A percentile compares a stretch with the other conserved stretches of the same genome.
These are phyloP conservation scores for Gnomoniopsis sp. DNA, from an alignment of 2,329 filamentous ascomycete genomes.

Conservation along the genomic window DNA sequence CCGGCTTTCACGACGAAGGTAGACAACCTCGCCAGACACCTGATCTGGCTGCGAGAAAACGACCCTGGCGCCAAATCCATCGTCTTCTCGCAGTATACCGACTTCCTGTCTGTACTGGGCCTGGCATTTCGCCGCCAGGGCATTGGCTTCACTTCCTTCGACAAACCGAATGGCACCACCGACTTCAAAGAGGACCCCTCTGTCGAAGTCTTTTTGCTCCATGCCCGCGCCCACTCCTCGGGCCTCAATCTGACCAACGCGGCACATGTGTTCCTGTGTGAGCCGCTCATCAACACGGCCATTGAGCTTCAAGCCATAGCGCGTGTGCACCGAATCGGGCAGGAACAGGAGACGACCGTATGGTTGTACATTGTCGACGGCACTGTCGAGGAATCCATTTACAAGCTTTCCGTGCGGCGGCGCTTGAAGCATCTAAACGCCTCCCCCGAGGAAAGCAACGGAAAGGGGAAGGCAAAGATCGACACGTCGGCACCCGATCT, in stretches of 20 bases:
- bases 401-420: constrained; percentile 77
- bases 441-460: constrained; percentile 33
- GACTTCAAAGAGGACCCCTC: constrained; percentile 72
- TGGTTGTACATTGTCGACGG: constrained; percentile 93
- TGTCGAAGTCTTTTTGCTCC: constrained; percentile 81
- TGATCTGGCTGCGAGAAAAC: constrained; percentile 79
- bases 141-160: constrained; percentile 72
- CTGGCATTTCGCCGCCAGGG: constrained; percentile 67
- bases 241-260: constrained; percentile 91
- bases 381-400: constrained; percentile 89
- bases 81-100: constrained; percentile 83
- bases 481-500: constrained; percentile 32
- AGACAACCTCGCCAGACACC: constrained; percentile 75
- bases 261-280: constrained; percentile 90
- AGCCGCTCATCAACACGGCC: constrained; percentile 89
- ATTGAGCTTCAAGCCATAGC: constrained; percentile 94
- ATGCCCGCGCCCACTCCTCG: constrained; percentile 83
- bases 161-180: constrained; percentile 64
- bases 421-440: constrained; percentile 69
- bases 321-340: constrained; percentile 90
- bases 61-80: constrained; percentile 88
- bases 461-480: constrained; percentile 28
- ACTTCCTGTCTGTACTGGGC: constrained; percentile 73
- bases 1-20: constrained; percentile 86
- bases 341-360: constrained; percentile 81